A percentile compares a stretch with the other conserved stretches of the same genome.
Conservation (phyloP, 306 rosid species). For the Lagenaria siceraria region DNA sequence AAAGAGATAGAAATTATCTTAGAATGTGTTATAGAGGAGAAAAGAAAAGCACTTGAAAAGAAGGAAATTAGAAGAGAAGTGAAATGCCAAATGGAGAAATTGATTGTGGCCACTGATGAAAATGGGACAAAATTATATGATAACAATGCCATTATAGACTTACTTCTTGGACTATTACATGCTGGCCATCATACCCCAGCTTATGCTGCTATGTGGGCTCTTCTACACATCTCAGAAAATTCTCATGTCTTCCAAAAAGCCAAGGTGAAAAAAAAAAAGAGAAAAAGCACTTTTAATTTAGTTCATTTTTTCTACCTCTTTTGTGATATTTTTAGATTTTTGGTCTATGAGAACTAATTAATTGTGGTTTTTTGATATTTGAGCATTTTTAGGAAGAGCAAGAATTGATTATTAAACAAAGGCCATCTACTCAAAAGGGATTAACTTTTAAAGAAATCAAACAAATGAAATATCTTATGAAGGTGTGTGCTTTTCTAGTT, state of each 20-base stretch:
- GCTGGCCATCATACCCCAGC: constrained; percentile 18
- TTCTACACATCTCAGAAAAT: neutral
- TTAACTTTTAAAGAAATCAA: constrained; percentile 12
- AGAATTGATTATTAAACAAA: constrained; percentile 9
- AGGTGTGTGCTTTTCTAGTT: neutral
- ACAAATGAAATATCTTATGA: constrained; percentile 15
- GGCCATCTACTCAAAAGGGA: constrained; percentile 15
- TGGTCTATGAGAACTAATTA: too few relatives aligned
- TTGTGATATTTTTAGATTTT: neutral
- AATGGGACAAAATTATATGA: constrained; percentile 7
- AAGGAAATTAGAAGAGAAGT: neutral
- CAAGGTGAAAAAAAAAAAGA: too few relatives aligned
- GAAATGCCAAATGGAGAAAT: constrained; percentile 10
- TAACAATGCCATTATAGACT: constrained; percentile 3
- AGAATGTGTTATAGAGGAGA: neutral
- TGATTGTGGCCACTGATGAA: constrained; percentile 8
- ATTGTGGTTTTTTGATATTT: neutral
- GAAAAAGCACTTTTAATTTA: neutral
- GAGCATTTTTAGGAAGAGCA: constrained; percentile 14
- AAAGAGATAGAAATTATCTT: neutral
- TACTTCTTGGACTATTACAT: neutral
- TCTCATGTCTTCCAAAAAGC: neutral
- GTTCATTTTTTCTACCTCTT: neutral
- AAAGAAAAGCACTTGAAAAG: neutral
- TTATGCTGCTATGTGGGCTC: neutral